Evolutionary conservation across 805 yeast species (phyloP), one percentile per base, ranked within the genome.

Genomic region (Candida glaebosa): DNA sequence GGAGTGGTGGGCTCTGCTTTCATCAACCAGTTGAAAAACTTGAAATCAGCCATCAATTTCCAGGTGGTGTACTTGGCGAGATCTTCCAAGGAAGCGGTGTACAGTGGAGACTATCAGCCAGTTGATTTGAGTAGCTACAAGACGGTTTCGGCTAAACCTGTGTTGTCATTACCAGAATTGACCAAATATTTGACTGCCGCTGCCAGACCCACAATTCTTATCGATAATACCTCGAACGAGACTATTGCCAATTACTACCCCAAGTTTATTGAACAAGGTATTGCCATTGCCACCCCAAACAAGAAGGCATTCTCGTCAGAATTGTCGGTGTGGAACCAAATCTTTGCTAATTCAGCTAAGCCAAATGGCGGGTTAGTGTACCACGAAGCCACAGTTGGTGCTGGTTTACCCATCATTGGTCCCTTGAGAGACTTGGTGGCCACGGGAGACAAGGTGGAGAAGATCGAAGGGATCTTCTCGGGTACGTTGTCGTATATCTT

Each of bases 371-470:
- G 88, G 31, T 73, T 91, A 48, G 95, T 89, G 34, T 91, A 89
- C 74, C 99, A 93, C 60, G 99, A 93, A 74, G 95, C 99, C 38
- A 88, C 97, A 5, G 98, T 93, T 44, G 98, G 98, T 59, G 99
- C 99, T 33, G 99, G 98, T 43, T 76, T 93, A 62, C 99, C 99
- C 45, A 81, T 93, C 47, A 82, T 93, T 54, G 83, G 88, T 37
- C 85, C 96, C 39, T 71, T 93, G 57, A 86, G 82, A 58, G 99
- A 93, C 62, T 75, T 91, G 67, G 75, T 93, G 33, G 77, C 79
- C 46, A 93, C 99, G 40, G 99, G 99, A 50, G 99, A 93, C 65
- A 81, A 88, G 69, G 79, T 93, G 50, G 84, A 81, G 54, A 86
- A 81, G 62, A 84, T 93, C 50, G 98, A 93, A 67, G 99, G 99